phyloP scores from a whole-genome alignment of 371 early-diverging fungal genomes.

The Paraphysoderma sedebokerense region DNA sequence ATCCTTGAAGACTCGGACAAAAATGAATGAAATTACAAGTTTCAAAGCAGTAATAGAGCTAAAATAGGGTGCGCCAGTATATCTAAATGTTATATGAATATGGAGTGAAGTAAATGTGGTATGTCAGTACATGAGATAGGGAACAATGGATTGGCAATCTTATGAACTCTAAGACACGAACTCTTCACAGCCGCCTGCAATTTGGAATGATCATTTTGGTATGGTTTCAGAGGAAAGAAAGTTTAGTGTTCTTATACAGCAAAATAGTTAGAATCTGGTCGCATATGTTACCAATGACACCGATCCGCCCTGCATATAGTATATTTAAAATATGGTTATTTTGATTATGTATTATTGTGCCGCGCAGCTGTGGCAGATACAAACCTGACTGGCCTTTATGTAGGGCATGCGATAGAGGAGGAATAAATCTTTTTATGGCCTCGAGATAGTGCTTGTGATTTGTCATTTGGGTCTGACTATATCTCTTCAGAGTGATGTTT shows the following conservation, averaged over 20 bases:
- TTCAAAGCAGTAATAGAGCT: conserved; percentile 59
- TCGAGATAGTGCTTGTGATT: too few relatives aligned
- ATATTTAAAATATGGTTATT: not conserved
- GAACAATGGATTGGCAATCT: conserved; percentile 6
- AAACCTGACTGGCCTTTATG: conserved; percentile 81
- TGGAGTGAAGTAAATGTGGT: not conserved
- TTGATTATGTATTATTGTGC: not conserved
- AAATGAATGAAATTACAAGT: conserved; percentile 28
- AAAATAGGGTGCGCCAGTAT: conserved; percentile 92
- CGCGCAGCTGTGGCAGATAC: not conserved
- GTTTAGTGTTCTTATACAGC: too few relatives aligned
- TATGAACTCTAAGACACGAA: conserved; percentile 33
- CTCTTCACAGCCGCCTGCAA: conserved; percentile 70
- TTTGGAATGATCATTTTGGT: too few relatives aligned
- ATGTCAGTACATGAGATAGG: not conserved
- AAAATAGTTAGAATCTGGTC: too few relatives aligned
- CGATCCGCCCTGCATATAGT: conserved; percentile 32
- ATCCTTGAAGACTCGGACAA: not conserved
- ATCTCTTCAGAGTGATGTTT: too few relatives aligned
- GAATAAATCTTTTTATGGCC: too few relatives aligned
- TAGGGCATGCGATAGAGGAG: conserved; percentile 33
- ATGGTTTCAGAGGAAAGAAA: too few relatives aligned
- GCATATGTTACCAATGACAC: too few relatives aligned
- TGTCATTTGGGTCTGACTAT: too few relatives aligned
- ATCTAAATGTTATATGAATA: conserved; percentile 15